Base-by-base conservation (phyloP, 2,329 filamentous ascomycete species). In the Monosporascus sp. region DNA sequence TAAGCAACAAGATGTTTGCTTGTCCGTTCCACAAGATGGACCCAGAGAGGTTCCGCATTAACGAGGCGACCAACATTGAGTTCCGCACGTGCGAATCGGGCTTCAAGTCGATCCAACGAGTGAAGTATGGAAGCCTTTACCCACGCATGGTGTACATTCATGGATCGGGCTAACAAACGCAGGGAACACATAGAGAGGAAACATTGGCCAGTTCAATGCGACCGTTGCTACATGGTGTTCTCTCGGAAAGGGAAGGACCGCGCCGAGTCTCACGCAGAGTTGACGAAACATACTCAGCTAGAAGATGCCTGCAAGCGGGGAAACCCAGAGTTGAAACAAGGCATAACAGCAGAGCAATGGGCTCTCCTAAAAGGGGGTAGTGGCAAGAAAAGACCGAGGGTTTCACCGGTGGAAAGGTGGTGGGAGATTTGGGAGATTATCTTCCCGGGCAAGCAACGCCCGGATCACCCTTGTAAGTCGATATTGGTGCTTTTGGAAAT, bases 161-260 rank as follows among this genome's bases (percentile, higher is more conserved):
- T 9, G 14, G n/a, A 15, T n/a, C n/a, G 47, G 48, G 43, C 54
- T 25, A 7, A 5, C 25, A 6, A 20, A 37, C 9, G 15, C 8
- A 54, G 54, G 44, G 54, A 56, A 24, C 54, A 56, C 18, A 52
- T 54, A 24, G 52, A 56, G 31, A 51, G 54, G 15, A 56, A 52
- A 37, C 54, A 54, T 15, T 8, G 52, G 3, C 15, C 52, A 2
- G 54, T 56, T 47, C 52, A 56, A 37, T 56, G 54, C 17, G 49
- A 50, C 37, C 54, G 52, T 3, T 56, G 52, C 25, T 52, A 27
- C n/a, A 52, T 41, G 24, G 47, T 41, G 9, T 56, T 56, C 14
- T 56, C 52, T 3, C 43, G 15, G 2, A 54, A 48, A 9, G 47
- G 49, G 8, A 56, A 45, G 18, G n/a, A 44, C 6, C 24, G 39